Evolutionary conservation across 805 yeast species (phyloP).

Genomic region (Myxozyma mucilagina): DNA sequence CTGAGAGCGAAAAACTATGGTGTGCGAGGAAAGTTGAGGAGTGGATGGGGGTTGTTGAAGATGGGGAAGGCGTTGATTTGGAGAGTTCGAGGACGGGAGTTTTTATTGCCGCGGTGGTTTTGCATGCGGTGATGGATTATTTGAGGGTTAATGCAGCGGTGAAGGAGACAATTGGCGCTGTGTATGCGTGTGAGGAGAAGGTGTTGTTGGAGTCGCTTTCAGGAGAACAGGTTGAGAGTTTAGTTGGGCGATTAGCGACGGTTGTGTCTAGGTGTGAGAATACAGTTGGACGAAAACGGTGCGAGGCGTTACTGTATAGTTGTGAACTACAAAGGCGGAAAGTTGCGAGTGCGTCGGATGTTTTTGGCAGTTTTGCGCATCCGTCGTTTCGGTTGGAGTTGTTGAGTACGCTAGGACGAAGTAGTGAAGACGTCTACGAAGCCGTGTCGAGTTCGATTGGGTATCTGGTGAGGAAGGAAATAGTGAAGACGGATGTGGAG

Average conservation of each 20-base stretch:
- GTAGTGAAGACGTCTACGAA: neutral
- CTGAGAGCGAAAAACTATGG: neutral
- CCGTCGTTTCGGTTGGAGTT: neutral
- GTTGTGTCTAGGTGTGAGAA: neutral
- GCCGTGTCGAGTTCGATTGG: neutral
- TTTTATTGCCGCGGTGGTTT: neutral
- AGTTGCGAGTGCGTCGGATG: neutral
- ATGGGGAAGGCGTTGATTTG: no score
- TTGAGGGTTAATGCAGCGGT: neutral
- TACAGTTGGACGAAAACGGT: neutral
- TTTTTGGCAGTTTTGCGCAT: neutral
- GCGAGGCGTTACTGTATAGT: constrained; percentile 2
- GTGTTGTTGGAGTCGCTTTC: neutral
- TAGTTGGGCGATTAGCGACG: neutral
- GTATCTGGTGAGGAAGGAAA: neutral
- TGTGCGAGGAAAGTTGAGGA: neutral
- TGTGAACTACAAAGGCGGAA: neutral
- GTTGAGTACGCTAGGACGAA: constrained; percentile 3
- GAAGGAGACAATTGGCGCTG: neutral
- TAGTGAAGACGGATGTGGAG: neutral
- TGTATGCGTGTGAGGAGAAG: neutral
- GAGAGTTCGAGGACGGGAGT: neutral
- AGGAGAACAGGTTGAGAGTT: neutral
- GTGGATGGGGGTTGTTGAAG: neutral
- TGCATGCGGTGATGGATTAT: constrained; percentile 4